Base-by-base conservation (phyloP, 306 rosid genomes). In the Sechiopsis laciniata region DNA sequence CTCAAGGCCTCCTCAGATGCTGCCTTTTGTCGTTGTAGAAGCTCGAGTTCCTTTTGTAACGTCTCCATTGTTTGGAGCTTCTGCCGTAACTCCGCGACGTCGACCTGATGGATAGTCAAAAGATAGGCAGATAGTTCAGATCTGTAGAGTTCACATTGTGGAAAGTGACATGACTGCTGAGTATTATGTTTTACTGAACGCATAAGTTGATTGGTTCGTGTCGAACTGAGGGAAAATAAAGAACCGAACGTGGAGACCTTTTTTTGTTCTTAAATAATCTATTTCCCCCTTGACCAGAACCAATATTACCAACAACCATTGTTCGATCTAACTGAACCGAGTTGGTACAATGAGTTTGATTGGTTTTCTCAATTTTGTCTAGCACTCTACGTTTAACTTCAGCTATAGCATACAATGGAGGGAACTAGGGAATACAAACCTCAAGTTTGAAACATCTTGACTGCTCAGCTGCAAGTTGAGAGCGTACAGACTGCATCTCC, bases 391-490 rank as follows among this genome's bases (percentile, higher is more conserved):
- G 48, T 42, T 42, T 20, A 46, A 46, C 17, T 67, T 67, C 42
- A 24, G 74, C 40, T 15, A 50, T 58, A 24, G 59, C 59, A 52
- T 7, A 20, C 3, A 66, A 48, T 48, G 56, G 52, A 15, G 22
- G 10, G 54, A 64, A 75, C 22, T 10, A 32, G 5, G 53, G 68
- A 75, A 75, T 17, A 75, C 54, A 63, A 82, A 92, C 98, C 96
- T 92, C 98, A 11, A 92, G 96, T 81, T 92, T 92, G 88, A 92
- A 92, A 85, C 96, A 92, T 81, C 96, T 90, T 7, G 98, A 92
- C 74, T 92, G 98, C 87, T 92, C 96, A 48, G 93, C 79, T 45
- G 91, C 98, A 73, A 92, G 96, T 80, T 92, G 96, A 26, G 91
- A 88, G 10, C 98, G 93, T 52, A 90, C 88, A 17, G 96, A 92